Base-by-base conservation (phyloP, 2,329 filamentous ascomycete species). In the Fusarium sp. region DNA sequence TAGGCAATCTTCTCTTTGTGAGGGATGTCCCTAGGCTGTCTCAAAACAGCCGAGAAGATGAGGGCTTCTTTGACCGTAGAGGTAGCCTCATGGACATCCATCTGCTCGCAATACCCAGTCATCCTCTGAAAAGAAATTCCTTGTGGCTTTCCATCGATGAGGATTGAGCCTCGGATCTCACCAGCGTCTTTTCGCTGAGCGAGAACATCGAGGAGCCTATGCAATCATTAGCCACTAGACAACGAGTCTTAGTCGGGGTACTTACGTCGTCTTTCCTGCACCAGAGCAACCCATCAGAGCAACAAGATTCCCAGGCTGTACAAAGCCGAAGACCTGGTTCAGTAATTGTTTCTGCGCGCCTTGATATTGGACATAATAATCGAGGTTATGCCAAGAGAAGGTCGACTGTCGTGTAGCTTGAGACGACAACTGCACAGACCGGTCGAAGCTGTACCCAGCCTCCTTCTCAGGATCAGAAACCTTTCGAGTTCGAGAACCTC, bases 281-380 rank as follows among this genome's bases (percentile, higher is more conserved):
- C 92, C 92, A 7, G 90, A 93, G 9, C 91, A 91, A 51, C 94
- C 94, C 85, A 96, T 93, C 4, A 96, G 82, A 1, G 93, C 93
- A 48, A 93, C 89, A 85, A 96, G 90, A n/a, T 91, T 81, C 13
- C 93, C 93, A 2, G 93, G 93, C 75, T 94, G 94, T 2, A 90
- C 92, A 69, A 92, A 95, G 3, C 93, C 93, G 63, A 86, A 90
- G 52, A 95, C 88, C 4, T 86, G 83, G 69, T 91, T 88, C 37
- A 93, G 82, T 1, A 92, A 83, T 73, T 76, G 73, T 31, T 86
- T 83, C 62, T 89, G 81, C 37, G 87, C 87, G 3, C 84, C 85
- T 30, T 88, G 83, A 63, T 90, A 90, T 41, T 91, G 90, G 1
- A 95, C 91, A 0, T 87, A 91, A 76, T 94, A 95, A 47, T 91